phyloP scores from a whole-genome alignment of 2,329 filamentous ascomycete species.

The Claviceps pazoutovae region DNA sequence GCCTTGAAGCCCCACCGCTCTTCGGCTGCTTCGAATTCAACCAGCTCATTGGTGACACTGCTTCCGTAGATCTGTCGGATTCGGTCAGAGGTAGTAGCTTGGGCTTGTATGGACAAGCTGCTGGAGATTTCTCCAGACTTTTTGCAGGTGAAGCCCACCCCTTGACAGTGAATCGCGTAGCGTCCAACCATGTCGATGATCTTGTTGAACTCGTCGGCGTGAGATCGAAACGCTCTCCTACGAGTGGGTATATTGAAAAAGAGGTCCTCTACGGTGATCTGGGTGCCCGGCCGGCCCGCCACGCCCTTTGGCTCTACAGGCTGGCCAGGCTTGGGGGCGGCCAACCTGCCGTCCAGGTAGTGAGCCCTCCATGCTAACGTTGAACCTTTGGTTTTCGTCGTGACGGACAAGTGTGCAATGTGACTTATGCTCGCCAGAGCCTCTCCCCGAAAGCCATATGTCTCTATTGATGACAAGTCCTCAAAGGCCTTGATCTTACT shows the following conservation, averaged over 20 bases:
- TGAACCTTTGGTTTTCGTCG: constrained; percentile 81
- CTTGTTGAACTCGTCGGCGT: constrained; percentile 93
- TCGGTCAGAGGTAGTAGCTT: constrained; percentile 60
- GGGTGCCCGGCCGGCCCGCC: constrained; percentile 78
- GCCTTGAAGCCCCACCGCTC: constrained; percentile 73
- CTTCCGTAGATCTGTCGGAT: constrained; percentile 85
- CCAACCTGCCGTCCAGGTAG: constrained; percentile 71
- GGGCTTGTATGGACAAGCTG: constrained; percentile 64
- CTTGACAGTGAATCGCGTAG: constrained; percentile 81
- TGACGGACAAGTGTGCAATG: constrained; percentile 89
- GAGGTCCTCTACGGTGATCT: constrained; percentile 90
- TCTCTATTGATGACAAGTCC: constrained; percentile 76
- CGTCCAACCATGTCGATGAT: constrained; percentile 89
- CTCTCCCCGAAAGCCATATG: constrained; percentile 96
- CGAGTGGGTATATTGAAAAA: constrained; percentile 94
- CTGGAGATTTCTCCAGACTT: constrained; percentile 82
- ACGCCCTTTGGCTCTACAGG: constrained; percentile 72
- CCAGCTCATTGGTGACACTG: constrained; percentile 73
- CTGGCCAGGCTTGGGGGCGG: constrained; percentile 77
- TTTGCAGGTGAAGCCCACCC: constrained; percentile 93
- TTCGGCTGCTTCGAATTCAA: constrained; percentile 60
- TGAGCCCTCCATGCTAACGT: constrained; percentile 81
- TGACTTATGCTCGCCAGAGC: constrained; percentile 96
- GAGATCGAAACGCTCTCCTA: constrained; percentile 75
- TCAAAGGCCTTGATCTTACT: constrained; percentile 92